These are phyloP conservation scores for Trichoderma sp. DNA, from an alignment of 2,329 filamentous ascomycete genomes.

Conservation along the genomic window DNA sequence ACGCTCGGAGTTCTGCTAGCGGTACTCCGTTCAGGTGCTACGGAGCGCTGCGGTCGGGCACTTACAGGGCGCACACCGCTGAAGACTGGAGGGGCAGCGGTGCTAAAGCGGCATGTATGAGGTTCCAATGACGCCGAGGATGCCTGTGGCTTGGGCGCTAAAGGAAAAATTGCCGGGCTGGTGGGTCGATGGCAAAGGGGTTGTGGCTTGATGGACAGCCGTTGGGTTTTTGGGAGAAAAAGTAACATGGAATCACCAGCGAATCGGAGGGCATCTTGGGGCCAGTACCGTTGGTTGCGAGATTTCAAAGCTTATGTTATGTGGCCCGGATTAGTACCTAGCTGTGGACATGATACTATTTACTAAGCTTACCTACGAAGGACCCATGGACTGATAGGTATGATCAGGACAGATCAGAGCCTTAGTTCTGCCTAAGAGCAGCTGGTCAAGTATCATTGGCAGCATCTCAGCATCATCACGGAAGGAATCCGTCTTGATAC, in stretches of 20 bases:
- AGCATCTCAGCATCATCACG: not conserved
- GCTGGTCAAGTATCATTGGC: not conserved
- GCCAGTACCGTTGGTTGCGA: not conserved
- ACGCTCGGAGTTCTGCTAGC: not conserved
- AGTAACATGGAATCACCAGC: not conserved
- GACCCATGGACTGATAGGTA: not conserved
- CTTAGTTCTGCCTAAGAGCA: not conserved
- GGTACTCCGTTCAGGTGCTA: not conserved
- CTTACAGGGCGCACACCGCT: constrained; percentile 20
- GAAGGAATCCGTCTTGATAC: not conserved
- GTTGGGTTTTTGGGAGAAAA: not conserved
- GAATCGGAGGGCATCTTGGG: not conserved
- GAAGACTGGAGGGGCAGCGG: constrained; percentile 12
- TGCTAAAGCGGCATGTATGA: not conserved
- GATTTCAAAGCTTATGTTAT: not conserved
- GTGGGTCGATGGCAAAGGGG: constrained; percentile 15
- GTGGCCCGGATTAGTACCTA: no score
- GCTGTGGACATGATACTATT: not conserved
- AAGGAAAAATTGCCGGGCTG: not conserved
- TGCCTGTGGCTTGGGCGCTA: constrained; percentile 13
- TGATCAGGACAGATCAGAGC: not conserved
- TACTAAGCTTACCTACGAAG: no score
- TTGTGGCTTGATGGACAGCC: constrained; percentile 15
- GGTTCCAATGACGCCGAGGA: constrained; percentile 12
- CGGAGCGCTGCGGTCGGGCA: not conserved